Evolutionary conservation across 1,284 basidiomycete genomes (phyloP).

Genomic region (Entoloma clypeatum): DNA sequence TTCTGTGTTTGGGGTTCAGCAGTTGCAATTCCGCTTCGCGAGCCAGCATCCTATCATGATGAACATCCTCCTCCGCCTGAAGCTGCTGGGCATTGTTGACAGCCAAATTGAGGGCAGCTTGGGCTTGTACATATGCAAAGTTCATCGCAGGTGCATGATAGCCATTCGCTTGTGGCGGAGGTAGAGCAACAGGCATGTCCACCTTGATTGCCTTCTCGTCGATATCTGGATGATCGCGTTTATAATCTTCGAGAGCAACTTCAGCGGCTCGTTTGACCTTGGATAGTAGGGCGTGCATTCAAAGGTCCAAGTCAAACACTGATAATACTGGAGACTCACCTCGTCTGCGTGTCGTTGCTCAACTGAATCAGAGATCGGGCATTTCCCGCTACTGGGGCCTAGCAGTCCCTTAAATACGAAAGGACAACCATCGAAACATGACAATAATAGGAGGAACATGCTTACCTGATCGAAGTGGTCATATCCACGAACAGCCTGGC

Average conservation of each 20-base stretch:
- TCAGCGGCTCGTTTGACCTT: constrained; percentile 69
- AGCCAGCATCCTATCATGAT: too few species aligned
- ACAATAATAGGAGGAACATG: constrained; percentile 6
- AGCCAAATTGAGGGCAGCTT: too few species aligned
- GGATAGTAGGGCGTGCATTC: constrained; percentile 7
- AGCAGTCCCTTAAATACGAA: constrained; percentile 17
- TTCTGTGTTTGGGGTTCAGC: too few species aligned
- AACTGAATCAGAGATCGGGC: constrained; percentile 64
- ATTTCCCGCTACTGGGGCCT: constrained; percentile 38
- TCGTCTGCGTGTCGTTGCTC: constrained; percentile 62
- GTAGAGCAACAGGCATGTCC: constrained; percentile 41
- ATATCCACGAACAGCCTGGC: constrained; percentile 45
- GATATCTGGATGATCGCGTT: constrained; percentile 50
- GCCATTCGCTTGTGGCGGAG: constrained; percentile 7
- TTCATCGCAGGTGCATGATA: too few species aligned
- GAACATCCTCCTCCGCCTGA: too few species aligned
- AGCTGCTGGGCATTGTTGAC: too few species aligned
- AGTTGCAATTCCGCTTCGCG: too few species aligned
- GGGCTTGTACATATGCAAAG: too few species aligned
- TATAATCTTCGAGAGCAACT: constrained; percentile 54
- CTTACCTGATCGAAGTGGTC: constrained; percentile 68
- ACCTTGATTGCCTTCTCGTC: constrained; percentile 49
- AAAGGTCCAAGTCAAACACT: neutral
- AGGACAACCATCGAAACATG: constrained; percentile 9
- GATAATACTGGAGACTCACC: constrained; percentile 34